These are phyloP conservation scores for Aspergillus sclerotiicarbonarius DNA, from an alignment of 495 filamentous ascomycete species.

Conservation along the genomic window DNA sequence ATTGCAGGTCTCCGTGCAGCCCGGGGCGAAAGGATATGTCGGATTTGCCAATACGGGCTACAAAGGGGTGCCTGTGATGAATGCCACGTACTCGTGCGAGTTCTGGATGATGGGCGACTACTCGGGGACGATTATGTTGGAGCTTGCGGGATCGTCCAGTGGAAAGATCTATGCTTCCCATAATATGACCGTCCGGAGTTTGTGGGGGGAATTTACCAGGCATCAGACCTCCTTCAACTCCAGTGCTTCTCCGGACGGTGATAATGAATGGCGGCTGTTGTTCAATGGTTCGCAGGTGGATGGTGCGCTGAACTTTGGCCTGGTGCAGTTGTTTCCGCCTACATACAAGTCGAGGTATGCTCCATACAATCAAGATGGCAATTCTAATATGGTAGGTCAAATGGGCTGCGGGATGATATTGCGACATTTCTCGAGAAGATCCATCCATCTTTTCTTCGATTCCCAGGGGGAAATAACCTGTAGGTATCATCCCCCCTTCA, in stretches of 20 bases:
- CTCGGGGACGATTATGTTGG: constrained; percentile 24
- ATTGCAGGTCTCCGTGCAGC: constrained; percentile 50
- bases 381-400: constrained; percentile 35
- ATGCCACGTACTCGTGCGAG: constrained; percentile 46
- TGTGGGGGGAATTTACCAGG: constrained; percentile 25
- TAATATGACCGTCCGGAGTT: constrained; percentile 33
- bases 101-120: constrained; percentile 57
- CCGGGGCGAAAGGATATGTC: constrained; percentile 35
- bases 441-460: constrained; percentile 57
- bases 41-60: constrained; percentile 61
- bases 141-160: constrained; percentile 33
- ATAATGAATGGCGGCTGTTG: constrained; percentile 64
- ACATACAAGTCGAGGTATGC: constrained; percentile 43
- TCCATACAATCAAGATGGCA: neutral
- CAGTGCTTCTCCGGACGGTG: constrained; percentile 52
- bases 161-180: constrained; percentile 35
- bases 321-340: constrained; percentile 66
- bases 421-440: constrained; percentile 53
- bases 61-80: constrained; percentile 57
- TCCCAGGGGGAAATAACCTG: constrained; percentile 68
- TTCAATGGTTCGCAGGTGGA: constrained; percentile 50
- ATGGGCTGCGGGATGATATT: constrained; percentile 62
- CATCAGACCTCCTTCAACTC: constrained; percentile 36
- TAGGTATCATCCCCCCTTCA: neutral
- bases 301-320: constrained; percentile 57